Evolutionary conservation across 768 basidiomycete species (phyloP).

Genomic region (Termitomyces sp.): DNA sequence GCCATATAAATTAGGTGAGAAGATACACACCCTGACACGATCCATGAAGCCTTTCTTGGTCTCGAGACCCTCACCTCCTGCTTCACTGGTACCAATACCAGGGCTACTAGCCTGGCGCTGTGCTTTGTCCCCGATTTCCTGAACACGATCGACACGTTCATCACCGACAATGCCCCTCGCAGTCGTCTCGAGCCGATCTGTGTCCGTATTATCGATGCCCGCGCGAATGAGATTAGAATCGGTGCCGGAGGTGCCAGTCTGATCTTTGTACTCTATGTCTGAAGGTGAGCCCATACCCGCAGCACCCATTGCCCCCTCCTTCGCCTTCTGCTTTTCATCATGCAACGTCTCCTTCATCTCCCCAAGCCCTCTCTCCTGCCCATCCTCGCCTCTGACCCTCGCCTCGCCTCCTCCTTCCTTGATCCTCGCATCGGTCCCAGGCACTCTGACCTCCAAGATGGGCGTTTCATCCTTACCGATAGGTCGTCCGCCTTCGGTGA

Average conservation of each 20-base stretch:
- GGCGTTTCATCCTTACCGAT: constrained; percentile 30
- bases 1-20: too few species aligned
- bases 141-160: constrained; percentile 13
- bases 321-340: constrained; percentile 14
- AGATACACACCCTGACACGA: constrained; percentile 34
- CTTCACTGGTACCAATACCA: constrained; percentile 2
- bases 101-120: not conserved
- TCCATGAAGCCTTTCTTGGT: constrained; percentile 33
- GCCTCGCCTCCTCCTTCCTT: constrained; percentile 40
- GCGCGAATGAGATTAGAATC: not conserved
- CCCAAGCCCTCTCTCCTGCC: constrained; percentile 24
- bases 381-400: constrained; percentile 27
- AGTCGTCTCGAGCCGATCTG: constrained; percentile 1
- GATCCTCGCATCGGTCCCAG: constrained; percentile 26
- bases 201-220: constrained; percentile 3
- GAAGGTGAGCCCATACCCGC: not conserved
- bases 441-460: constrained; percentile 26
- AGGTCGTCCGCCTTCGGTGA: constrained; percentile 38
- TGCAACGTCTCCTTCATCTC: constrained; percentile 21
- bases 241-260: not conserved
- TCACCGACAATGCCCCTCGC: constrained; percentile 5
- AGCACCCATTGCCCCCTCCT: constrained; percentile 4
- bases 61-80: constrained; percentile 15
- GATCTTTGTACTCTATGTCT: not conserved
- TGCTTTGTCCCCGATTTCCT: constrained; percentile 9